These are phyloP conservation scores for Aquilaria agallochum DNA, from an alignment of 441 rosid species.

Conservation along the genomic window DNA sequence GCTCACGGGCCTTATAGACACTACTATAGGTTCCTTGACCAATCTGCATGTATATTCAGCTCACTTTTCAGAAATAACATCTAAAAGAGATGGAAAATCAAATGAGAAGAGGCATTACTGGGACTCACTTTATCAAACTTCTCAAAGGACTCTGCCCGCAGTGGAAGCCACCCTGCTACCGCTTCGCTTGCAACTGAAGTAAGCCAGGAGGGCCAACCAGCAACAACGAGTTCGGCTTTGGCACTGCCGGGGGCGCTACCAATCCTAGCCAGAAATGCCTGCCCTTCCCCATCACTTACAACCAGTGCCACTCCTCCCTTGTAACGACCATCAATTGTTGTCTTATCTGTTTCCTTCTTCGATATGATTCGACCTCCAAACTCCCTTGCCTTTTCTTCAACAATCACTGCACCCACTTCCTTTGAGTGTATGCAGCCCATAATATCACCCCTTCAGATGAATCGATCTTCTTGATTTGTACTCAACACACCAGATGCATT, in stretches of 20 bases:
- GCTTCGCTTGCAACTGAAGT: constrained; percentile 88
- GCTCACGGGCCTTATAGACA: constrained; percentile 83
- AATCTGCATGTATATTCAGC: constrained; percentile 42
- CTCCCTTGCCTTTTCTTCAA: constrained; percentile 22
- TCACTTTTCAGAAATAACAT: too few species aligned
- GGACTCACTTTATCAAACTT: constrained; percentile 73
- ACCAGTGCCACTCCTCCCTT: background rate
- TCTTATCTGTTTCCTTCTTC: background rate
- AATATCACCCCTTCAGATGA: constrained; percentile 17
- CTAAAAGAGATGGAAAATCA: too few species aligned
- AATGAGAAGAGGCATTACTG: too few species aligned
- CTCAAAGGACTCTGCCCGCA: constrained; percentile 74
- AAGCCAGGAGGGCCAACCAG: constrained; percentile 98
- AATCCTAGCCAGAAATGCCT: constrained; percentile 23
- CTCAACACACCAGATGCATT: too few species aligned
- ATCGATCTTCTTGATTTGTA: too few species aligned
- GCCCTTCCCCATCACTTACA: constrained; percentile 17
- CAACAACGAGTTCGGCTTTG: constrained; percentile 51
- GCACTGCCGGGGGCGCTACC: constrained; percentile 34
- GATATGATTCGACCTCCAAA: constrained; percentile 14
- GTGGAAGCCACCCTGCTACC: constrained; percentile 81
- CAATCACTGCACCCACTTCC: constrained; percentile 43
- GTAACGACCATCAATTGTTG: background rate
- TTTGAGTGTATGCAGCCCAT: constrained; percentile 95
- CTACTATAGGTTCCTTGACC: constrained; percentile 98